Evolutionary conservation across 805 yeast species (phyloP).

Genomic region (Myxozyma melibiosi): DNA sequence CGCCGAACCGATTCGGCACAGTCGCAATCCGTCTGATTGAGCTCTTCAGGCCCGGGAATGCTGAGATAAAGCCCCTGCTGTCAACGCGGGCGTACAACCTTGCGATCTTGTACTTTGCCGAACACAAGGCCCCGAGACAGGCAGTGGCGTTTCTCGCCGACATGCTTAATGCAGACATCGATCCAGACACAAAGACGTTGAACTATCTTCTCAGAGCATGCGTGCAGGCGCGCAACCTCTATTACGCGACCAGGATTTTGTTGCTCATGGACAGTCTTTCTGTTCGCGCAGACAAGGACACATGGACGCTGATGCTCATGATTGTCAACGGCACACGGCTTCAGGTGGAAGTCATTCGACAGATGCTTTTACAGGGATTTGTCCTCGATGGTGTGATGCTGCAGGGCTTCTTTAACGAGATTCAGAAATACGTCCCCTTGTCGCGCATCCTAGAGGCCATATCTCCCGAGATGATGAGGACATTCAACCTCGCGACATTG

Average conservation of each 20-base stretch:
- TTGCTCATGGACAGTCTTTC: constrained; percentile 1
- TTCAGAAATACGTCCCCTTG: background rate
- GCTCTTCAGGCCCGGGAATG: background rate
- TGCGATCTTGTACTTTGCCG: constrained; percentile 12
- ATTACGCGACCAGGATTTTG: background rate
- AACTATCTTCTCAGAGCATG: constrained; percentile 17
- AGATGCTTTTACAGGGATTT: constrained; percentile 16
- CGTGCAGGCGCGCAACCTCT: background rate
- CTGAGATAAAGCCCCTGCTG: background rate
- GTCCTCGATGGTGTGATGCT: constrained; percentile 1
- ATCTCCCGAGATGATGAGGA: background rate
- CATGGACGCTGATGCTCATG: constrained; percentile 14
- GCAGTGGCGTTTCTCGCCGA: constrained; percentile 2
- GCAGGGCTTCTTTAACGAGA: constrained; percentile 8
- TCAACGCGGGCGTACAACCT: constrained; percentile 12
- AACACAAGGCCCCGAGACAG: background rate
- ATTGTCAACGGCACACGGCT: constrained; percentile 2
- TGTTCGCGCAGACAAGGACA: constrained; percentile 9
- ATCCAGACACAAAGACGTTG: constrained; percentile 20
- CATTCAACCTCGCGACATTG: too few species aligned
- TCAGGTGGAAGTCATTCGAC: constrained; percentile 12
- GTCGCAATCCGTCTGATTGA: background rate
- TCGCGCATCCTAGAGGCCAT: background rate
- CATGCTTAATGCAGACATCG: background rate
- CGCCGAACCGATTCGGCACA: constrained; percentile 1